Base-by-base conservation (phyloP, 768 basidiomycete genomes). In the Kwoniella pini region DNA sequence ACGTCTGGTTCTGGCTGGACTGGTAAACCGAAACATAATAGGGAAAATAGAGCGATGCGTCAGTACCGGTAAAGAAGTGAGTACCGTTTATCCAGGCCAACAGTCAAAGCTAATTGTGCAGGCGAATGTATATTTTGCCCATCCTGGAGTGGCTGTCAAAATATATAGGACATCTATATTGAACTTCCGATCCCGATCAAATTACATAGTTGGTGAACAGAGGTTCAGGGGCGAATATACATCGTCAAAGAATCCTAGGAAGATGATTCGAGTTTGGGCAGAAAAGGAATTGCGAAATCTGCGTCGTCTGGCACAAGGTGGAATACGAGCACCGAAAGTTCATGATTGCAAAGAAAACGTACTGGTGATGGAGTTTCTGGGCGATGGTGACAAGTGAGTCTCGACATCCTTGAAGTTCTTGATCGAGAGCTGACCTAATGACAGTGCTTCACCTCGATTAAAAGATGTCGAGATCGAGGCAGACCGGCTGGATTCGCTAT, bases 241-340 rank as follows among this genome's bases (percentile, higher is more conserved):
- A 73, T 87, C 88, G 7, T 75, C 76, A 58, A 86, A 84, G 63
- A 99, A 98, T 75, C 95, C 96, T 15, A 85, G 96, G 26, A 99
- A 99, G 80, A 98, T 99, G 95, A 94, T 99, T 19, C 84, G 92
- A 15, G 79, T 98, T 2, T 99, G 96, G 96, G 96, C 96, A 1
- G 96, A 99, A 79, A 99, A 99, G 80, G 96, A 99, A 79, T 89
- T 97, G 88, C 86, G 96, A 22, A 99, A 99, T 76, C 80, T 99
- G 63, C 88, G 88, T 74, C 84, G 96, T 30, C 80, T 99, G 45
- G 82, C 84, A 9, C 80, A 86, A n/a, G 90, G 90, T 19, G 93
- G 90, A 0, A 85, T 99, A 51, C 83, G 83, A 45, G 90, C 89
- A 62, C 96, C 96, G 1, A 88, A 90, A 45, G 90, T 93, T 1